Conservation (phyloP, 805 yeast genomes). For the Naumovozyma baii region DNA sequence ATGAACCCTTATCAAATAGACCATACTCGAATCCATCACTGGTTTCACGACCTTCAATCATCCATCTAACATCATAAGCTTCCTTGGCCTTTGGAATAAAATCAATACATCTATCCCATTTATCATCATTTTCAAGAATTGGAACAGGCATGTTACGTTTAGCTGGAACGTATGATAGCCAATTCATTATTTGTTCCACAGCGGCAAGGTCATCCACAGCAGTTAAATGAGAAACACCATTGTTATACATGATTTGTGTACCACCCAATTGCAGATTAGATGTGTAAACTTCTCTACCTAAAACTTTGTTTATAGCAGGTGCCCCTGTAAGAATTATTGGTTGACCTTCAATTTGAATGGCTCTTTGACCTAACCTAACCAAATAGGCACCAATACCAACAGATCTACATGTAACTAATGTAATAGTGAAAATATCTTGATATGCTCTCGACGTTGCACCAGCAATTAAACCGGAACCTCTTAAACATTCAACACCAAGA, state of each 20-base stretch:
- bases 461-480: conserved; percentile 97
- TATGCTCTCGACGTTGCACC: conserved; percentile 98
- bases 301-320: conserved; percentile 91
- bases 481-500: conserved; percentile 95
- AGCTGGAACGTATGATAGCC: conserved; percentile 94
- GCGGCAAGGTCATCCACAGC: conserved; percentile 97
- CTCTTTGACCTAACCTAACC: conserved; percentile 97
- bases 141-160: conserved; percentile 87
- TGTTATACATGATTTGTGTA: conserved; percentile 95
- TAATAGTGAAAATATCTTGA: conserved; percentile 92
- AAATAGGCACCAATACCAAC: conserved; percentile 99
- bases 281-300: conserved; percentile 95
- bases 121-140: conserved; percentile 66
- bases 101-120: conserved; percentile 91
- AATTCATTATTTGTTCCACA: conserved; percentile 84
- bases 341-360: conserved; percentile 97
- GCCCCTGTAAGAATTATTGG: conserved; percentile 99
- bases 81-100: conserved; percentile 63
- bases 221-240: conserved; percentile 96
- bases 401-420: conserved; percentile 98
- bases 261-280: conserved; percentile 98
- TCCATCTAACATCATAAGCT: conserved; percentile 86
- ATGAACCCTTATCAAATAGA: conserved; percentile 83
- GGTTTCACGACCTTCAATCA: conserved; percentile 76
- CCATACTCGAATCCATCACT: conserved; percentile 72